phyloP scores from a whole-genome alignment of 371 early-diverging fungal species.

The Mucor sp. region DNA sequence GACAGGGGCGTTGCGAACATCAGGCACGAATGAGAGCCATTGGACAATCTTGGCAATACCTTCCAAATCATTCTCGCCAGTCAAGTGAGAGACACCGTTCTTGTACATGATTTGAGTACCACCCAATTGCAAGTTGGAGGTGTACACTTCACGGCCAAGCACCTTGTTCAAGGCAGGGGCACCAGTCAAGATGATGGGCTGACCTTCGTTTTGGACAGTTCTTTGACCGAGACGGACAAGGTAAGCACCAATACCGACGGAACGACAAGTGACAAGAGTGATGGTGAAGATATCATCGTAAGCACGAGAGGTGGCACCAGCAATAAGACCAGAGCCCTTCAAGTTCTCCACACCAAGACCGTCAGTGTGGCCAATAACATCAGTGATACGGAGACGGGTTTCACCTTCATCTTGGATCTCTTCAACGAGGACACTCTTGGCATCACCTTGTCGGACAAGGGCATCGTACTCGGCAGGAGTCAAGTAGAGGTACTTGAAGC shows the following conservation, averaged over 20 bases:
- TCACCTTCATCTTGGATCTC: slow-evolving; percentile 75
- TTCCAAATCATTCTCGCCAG: slow-evolving; percentile 92
- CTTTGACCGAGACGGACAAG: slow-evolving; percentile 98
- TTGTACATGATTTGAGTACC: slow-evolving; percentile 99
- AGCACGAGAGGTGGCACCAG: slow-evolving; percentile 96
- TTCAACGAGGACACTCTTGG: slow-evolving; percentile 70
- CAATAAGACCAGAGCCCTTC: slow-evolving; percentile 97
- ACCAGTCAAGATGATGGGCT: slow-evolving; percentile 98
- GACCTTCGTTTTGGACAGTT: slow-evolving; percentile 95
- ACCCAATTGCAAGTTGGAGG: slow-evolving; percentile 97
- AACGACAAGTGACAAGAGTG: slow-evolving; percentile 96
- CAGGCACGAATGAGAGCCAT: slow-evolving; percentile 95
- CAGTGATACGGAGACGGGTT: slow-evolving; percentile 81
- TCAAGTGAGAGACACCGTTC: slow-evolving; percentile 97
- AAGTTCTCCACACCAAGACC: slow-evolving; percentile 99
- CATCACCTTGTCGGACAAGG: slow-evolving; percentile 57
- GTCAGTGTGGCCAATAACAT: slow-evolving; percentile 88
- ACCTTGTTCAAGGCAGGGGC: slow-evolving; percentile 98
- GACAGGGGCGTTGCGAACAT: slow-evolving; percentile 62
- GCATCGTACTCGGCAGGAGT: slow-evolving; percentile 71
- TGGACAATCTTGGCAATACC: slow-evolving; percentile 92
- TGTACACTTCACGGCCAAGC: slow-evolving; percentile 97
- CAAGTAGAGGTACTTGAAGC: slow-evolving; percentile 93
- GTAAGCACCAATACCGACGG: slow-evolving; percentile 99
- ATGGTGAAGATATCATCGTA: slow-evolving; percentile 98